Base-by-base conservation (phyloP, 1,284 basidiomycete species). In the Kwoniella shivajii region DNA sequence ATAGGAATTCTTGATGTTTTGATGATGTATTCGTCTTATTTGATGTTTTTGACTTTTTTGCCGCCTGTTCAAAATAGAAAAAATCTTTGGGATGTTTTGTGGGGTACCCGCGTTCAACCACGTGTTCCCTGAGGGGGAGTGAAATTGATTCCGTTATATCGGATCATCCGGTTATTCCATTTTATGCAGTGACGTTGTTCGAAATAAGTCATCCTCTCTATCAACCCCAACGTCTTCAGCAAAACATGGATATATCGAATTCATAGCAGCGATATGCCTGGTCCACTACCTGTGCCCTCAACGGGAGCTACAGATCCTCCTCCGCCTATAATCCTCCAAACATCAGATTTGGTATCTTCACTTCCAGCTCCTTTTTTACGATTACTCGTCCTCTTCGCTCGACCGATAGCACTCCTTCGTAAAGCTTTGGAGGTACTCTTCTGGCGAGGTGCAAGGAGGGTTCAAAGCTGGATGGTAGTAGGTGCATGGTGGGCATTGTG, bases 401-500 rank as follows among this genome's bases (percentile, higher is more conserved):
- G 85, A 0, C 73, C 80, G 20, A 82, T 90, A 33, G 75, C 83
- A 16, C 59, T 64, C 6, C 48, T 84, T 10, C 80, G 85, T n/a
- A 78, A 77, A 56, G 50, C 74, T 0, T 69, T 83, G 2, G 84
- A 90, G 69, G 76, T 88, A 0, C 33, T 85, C 10, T 82, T 80
- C 59, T 92, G 90, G 90, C 78, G 81, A 42, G 76, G 81, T 0
- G 70, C 79, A 22, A 73, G 79, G 9, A 84, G 84, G 80, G 84
- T 87, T 57, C 84, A 89, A 55, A 84, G 85, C 62, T 88, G 84
- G 80, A 82, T 91, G 2, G 73, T 84, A 0, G 74, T 93, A 27
- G 85, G 82, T 0, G 72, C 72, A 0, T 91, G 89, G 89, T 93
- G 90, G 88, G 82, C 82, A 0, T 31, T 85, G n/a, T 90, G 88